Conservation (phyloP, 2,329 filamentous ascomycete species). For the Tolypocladium guangdongense region DNA sequence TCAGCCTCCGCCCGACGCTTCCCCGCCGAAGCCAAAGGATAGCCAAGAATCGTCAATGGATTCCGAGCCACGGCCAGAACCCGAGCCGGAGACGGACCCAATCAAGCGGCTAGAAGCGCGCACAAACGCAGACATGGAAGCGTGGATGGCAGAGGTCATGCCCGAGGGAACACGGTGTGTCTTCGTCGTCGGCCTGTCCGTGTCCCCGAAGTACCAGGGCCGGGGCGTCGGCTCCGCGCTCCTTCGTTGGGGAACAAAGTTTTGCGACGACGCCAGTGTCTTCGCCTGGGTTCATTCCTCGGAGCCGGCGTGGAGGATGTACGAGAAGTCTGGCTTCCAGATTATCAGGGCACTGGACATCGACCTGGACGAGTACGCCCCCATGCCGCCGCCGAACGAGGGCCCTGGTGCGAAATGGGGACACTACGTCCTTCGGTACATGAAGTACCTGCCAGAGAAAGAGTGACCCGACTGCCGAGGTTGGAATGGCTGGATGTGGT, state of each 20-base stretch:
- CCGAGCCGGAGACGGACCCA: conserved; percentile 8
- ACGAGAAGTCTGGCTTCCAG: conserved; percentile 18
- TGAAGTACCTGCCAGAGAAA: conserved; percentile 13
- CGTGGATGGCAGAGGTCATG: conserved; percentile 20
- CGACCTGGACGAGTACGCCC: conserved; percentile 20
- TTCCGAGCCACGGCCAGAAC: neutral
- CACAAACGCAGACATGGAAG: conserved; percentile 18
- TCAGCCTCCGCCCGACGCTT: conserved; percentile 1
- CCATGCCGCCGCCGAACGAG: conserved; percentile 12
- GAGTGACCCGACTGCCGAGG: neutral
- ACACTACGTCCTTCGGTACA: conserved; percentile 21
- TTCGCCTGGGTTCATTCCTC: conserved; percentile 25
- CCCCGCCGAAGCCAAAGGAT: neutral
- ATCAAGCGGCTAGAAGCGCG: conserved; percentile 18
- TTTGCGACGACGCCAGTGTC: conserved; percentile 15
- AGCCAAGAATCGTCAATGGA: neutral
- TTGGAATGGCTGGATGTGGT: neutral
- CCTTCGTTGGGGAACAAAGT: conserved; percentile 18
- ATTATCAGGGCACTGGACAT: conserved; percentile 16
- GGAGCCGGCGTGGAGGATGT: conserved; percentile 17
- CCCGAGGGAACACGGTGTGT: conserved; percentile 20
- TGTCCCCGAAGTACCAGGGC: conserved; percentile 18
- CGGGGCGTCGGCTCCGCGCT: conserved; percentile 20
- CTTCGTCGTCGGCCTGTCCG: conserved; percentile 18
- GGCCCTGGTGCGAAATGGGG: conserved; percentile 18